Conservation (phyloP, 805 yeast species). For the Pichia deserticola region DNA sequence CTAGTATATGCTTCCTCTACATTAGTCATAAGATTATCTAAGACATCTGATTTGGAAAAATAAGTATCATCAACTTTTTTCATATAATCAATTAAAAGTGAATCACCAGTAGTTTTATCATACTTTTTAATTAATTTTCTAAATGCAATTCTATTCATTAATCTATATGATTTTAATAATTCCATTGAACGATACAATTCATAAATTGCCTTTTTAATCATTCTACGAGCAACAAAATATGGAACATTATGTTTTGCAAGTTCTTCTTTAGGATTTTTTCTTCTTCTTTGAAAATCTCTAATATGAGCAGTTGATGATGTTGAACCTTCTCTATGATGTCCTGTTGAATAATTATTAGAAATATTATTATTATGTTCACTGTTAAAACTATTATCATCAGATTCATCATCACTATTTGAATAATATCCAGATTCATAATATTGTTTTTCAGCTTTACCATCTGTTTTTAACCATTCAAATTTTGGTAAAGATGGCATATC, state of each 20-base stretch:
- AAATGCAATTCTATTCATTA: slow-evolving; percentile 79
- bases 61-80: slow-evolving; percentile 48
- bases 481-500: slow-evolving; percentile 38
- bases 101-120: slow-evolving; percentile 60
- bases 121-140: slow-evolving; percentile 85
- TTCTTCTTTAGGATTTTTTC: neutral
- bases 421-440: slow-evolving; percentile 29
- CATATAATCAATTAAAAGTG: slow-evolving; percentile 43
- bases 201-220: slow-evolving; percentile 57
- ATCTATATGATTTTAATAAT: slow-evolving; percentile 59
- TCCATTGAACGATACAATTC: slow-evolving; percentile 73
- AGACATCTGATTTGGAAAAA: slow-evolving; percentile 53
- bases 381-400: slow-evolving; percentile 4
- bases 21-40: slow-evolving; percentile 55
- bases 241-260: slow-evolving; percentile 32
- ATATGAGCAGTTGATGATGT: slow-evolving; percentile 25
- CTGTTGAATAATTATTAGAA: neutral
- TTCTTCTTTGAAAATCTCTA: slow-evolving; percentile 42
- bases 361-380: neutral
- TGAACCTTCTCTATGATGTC: slow-evolving; percentile 11
- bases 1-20: slow-evolving; percentile 63
- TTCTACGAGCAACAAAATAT: slow-evolving; percentile 57
- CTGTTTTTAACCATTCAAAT: slow-evolving; percentile 27
- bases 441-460: slow-evolving; percentile 27
- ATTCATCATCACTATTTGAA: slow-evolving; percentile 15